phyloP scores from a whole-genome alignment of 805 yeast genomes.

The Wickerhamomyces bovis region DNA sequence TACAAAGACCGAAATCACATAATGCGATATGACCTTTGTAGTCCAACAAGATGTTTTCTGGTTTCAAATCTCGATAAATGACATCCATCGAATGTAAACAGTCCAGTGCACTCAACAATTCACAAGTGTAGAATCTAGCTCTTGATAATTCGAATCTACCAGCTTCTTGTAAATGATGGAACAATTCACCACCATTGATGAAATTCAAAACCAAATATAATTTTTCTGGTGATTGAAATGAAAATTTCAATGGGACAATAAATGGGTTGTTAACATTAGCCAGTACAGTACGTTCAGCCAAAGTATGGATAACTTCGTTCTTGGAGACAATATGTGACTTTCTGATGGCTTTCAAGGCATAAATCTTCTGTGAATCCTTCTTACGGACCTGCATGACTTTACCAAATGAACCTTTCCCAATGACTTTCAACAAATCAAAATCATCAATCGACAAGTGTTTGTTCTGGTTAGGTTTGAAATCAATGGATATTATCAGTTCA shows the following conservation, averaged over 20 bases:
- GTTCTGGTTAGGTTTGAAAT: slow-evolving; percentile 60
- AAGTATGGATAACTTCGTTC: slow-evolving; percentile 91
- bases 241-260: slow-evolving; percentile 92
- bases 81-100: slow-evolving; percentile 87
- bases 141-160: slow-evolving; percentile 86
- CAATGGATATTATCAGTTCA: slow-evolving; percentile 55
- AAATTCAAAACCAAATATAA: slow-evolving; percentile 85
- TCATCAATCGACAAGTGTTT: slow-evolving; percentile 81
- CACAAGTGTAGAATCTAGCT: slow-evolving; percentile 91
- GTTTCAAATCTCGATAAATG: slow-evolving; percentile 92
- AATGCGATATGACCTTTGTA: slow-evolving; percentile 97
- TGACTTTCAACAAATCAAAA: slow-evolving; percentile 87
- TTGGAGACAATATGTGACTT: slow-evolving; percentile 92
- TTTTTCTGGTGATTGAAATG: slow-evolving; percentile 96
- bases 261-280: slow-evolving; percentile 93
- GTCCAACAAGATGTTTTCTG: slow-evolving; percentile 90
- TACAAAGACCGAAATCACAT: slow-evolving; percentile 96
- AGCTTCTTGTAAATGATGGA: slow-evolving; percentile 87
- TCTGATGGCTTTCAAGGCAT: slow-evolving; percentile 89
- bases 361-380: slow-evolving; percentile 89
- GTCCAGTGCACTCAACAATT: slow-evolving; percentile 87
- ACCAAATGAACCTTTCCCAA: slow-evolving; percentile 97
- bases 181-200: slow-evolving; percentile 95
- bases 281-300: slow-evolving; percentile 92
- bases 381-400: slow-evolving; percentile 98